Evolutionary conservation across 768 basidiomycete genomes (phyloP).

Genomic region (Phanerochaete sordida): DNA sequence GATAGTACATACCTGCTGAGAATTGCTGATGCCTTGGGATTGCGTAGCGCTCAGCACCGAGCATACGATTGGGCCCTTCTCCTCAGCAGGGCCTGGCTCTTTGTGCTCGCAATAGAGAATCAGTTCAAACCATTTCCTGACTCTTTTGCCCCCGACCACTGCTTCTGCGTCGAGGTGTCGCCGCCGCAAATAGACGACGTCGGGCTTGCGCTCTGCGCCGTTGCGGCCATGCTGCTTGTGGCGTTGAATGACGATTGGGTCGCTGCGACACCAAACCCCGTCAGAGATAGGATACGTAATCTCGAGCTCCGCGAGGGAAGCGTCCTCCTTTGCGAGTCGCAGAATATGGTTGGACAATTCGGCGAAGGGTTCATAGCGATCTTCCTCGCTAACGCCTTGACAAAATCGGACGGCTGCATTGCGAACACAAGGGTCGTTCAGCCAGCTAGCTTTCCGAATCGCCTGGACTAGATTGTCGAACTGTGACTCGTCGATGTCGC

Average conservation of each 20-base stretch:
- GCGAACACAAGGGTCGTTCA: no score
- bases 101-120: no score
- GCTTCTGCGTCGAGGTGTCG: background rate
- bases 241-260: background rate
- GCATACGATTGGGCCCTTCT: background rate
- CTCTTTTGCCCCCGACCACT: background rate
- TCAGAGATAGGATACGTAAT: background rate
- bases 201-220: background rate
- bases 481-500: background rate
- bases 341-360: background rate
- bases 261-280: background rate
- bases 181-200: background rate
- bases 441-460: no score
- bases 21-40: no score
- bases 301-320: background rate
- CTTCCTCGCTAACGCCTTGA: no score
- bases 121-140: no score
- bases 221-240: background rate
- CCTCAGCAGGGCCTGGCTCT: background rate
- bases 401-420: no score
- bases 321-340: background rate
- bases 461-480: background rate
- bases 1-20: no score
- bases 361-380: no score
- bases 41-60: background rate